phyloP scores from a whole-genome alignment of 345 rosid genomes.

The Lepidium didymum region DNA sequence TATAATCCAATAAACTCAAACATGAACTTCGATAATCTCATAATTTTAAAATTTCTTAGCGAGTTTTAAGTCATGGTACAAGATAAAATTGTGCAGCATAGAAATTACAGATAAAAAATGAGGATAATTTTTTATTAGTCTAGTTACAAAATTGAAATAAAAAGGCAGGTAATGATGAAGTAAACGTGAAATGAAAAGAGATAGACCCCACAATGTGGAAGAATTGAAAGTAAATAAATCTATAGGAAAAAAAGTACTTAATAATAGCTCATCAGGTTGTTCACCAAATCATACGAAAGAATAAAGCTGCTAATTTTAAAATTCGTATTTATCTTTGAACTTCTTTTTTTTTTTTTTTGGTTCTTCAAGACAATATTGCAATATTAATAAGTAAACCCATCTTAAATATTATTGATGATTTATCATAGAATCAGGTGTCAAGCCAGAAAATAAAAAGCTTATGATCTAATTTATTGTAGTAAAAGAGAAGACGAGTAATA shows the following conservation, averaged over 20 bases:
- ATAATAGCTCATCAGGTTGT: constrained; percentile 41
- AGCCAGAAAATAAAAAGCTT: not conserved
- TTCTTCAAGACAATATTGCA: not conserved
- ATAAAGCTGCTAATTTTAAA: constrained; percentile 21
- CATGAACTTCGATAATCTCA: not conserved
- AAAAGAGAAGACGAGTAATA: not conserved
- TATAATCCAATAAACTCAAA: not conserved
- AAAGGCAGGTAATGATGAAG: not conserved
- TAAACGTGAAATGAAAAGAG: constrained; percentile 5
- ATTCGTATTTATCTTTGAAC: not conserved
- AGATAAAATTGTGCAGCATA: not conserved
- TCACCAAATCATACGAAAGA: constrained; percentile 26
- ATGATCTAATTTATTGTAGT: not conserved
- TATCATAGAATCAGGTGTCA: constrained; percentile 1
- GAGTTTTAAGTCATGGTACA: not conserved
- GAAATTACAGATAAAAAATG: not conserved
- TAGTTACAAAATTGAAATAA: not conserved
- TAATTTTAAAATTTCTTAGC: not conserved
- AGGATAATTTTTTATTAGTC: no score
- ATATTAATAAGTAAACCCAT: not conserved
- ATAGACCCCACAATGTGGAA: constrained; percentile 38
- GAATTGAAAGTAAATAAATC: constrained; percentile 18
- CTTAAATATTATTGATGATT: not conserved
- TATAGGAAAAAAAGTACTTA: constrained; percentile 27
- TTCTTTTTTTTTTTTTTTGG: not conserved